Evolutionary conservation across 176 grass and related monocot genomes (phyloP).

Genomic region (Hordeum vulgare): DNA sequence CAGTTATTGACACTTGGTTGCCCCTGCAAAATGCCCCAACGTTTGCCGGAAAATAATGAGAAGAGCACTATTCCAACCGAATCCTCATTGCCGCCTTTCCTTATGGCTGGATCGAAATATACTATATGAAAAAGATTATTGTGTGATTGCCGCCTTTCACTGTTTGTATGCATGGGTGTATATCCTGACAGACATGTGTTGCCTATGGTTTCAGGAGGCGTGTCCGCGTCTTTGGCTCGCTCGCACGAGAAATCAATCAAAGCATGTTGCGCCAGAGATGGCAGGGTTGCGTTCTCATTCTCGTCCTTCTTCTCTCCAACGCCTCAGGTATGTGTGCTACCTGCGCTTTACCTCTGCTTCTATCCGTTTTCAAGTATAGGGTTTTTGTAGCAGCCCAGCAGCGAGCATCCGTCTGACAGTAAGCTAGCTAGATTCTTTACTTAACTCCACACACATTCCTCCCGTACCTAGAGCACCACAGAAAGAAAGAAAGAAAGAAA

Average conservation of each 20-base stretch:
- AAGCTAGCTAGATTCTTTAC: slow-evolving; percentile 23
- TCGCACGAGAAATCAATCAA: background rate
- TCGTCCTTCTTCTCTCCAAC: slow-evolving; percentile 31
- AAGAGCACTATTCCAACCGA: background rate
- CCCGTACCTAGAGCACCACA: background rate
- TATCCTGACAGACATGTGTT: background rate
- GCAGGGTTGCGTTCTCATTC: slow-evolving; percentile 32
- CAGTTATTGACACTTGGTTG: background rate
- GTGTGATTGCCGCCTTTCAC: too few relatives aligned
- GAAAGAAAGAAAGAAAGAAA: background rate
- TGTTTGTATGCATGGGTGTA: too few relatives aligned
- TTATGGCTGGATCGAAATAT: accelerated
- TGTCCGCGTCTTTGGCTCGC: background rate
- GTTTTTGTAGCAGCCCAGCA: too few relatives aligned
- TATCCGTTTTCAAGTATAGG: too few relatives aligned
- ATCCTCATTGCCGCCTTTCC: too few relatives aligned
- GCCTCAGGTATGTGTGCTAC: slow-evolving; percentile 41
- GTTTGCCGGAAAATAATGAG: background rate
- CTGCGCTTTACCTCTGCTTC: too few relatives aligned
- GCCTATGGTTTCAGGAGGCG: background rate
- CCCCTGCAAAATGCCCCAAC: background rate
- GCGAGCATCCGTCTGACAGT: background rate
- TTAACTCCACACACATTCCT: background rate
- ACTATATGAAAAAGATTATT: background rate
- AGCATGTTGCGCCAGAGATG: slow-evolving; percentile 42